These are phyloP conservation scores for Saturnispora silvae DNA, from an alignment of 805 yeast genomes.

Conservation along the genomic window DNA sequence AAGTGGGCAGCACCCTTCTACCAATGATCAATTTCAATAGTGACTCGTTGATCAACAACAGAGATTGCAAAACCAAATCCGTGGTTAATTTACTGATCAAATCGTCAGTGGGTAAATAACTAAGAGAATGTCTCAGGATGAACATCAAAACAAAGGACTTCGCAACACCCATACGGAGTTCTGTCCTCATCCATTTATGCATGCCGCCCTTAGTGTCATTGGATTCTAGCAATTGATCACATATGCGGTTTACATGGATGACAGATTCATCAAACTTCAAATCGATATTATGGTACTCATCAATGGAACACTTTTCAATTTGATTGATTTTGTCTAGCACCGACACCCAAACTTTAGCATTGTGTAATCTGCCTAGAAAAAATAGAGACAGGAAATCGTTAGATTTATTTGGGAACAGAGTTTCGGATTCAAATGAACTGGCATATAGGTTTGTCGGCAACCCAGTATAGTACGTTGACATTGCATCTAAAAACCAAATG, in stretches of 20 bases:
- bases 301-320: constrained; percentile 8
- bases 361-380: constrained; percentile 13
- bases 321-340: constrained; percentile 15
- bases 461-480: constrained; percentile 17
- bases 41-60: constrained; percentile 19
- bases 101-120: constrained; percentile 1
- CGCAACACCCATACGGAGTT: constrained; percentile 14
- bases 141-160: constrained; percentile 15
- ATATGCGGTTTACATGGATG: constrained; percentile 9
- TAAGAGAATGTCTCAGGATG: constrained; percentile 11
- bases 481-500: constrained; percentile 16
- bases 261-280: constrained; percentile 7
- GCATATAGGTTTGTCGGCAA: constrained; percentile 15
- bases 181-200: constrained; percentile 13
- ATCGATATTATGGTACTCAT: constrained; percentile 8
- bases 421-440: constrained; percentile 13
- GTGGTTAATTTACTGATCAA: constrained; percentile 8
- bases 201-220: constrained; percentile 4
- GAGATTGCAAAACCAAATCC: constrained; percentile 15
- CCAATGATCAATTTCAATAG: constrained; percentile 15
- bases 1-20: constrained; percentile 4
- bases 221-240: constrained; percentile 5
- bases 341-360: constrained; percentile 13
- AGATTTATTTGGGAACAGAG: constrained; percentile 10
- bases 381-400: constrained; percentile 11